Base-by-base conservation (phyloP, 768 basidiomycete genomes). In the Epithele typhae region DNA sequence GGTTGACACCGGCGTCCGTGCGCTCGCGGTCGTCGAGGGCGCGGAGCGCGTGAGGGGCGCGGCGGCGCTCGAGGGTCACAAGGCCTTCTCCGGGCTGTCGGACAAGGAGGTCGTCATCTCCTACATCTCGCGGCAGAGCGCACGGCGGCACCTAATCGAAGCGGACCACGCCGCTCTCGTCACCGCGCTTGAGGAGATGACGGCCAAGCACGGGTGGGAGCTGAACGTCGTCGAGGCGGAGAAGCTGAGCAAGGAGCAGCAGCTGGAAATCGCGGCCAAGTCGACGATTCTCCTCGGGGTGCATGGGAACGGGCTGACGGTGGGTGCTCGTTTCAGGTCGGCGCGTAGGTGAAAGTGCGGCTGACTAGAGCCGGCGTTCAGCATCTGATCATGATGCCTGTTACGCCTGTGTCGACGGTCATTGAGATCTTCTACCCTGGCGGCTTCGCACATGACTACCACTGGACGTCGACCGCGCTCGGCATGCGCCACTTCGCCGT, bases 371-470 rank as follows among this genome's bases (percentile, higher is more conserved):
- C 33, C 22, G 25, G 9, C 11, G 24, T 19, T 25, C 43, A 62
- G 8, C 88, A 91, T 57, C 73, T 92, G n/a, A 75, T 92, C 35
- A 81, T 85, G 70, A 91, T 92, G 88, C 79, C 84, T 18, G 76
- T 77, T 1, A 86, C 82, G 3, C 78, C 78, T 0, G 64, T 80
- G n/a, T 81, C 87, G 5, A 82, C 87, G 5, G 87, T 93, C 17
- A 85, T 93, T 53, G 90, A 93, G 65, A 78, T 93, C 12, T 89
- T 93, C 67, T 86, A 74, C 59, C 89, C 88, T 0, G 71, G 64
- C 3, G 91, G 89, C 0, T 92, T 89, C 60, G 83, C 90, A 22
- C 83, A 86, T 57, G 91, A 92, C 58, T 92, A 92, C 61, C 81
- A 90, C 57, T 93, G 88, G 82, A 92, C 90, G 0, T 62, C 83